phyloP scores from a whole-genome alignment of 768 basidiomycete genomes.

The Leccinum barrowsii region DNA sequence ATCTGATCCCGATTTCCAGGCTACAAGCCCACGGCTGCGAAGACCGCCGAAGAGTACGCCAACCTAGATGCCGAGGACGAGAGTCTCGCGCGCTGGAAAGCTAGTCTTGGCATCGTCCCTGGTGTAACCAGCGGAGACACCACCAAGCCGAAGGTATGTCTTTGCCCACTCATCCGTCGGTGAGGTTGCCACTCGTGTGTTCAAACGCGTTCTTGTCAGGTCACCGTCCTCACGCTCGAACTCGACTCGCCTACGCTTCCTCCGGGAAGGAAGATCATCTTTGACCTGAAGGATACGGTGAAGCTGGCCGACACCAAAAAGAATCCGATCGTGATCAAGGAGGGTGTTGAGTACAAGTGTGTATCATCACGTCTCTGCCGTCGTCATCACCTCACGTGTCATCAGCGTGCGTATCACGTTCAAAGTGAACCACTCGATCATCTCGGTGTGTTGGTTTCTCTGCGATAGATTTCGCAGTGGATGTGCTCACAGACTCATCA shows the following conservation, averaged over 20 bases:
- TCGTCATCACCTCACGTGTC: constrained; percentile 3
- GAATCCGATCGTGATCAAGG: constrained; percentile 75
- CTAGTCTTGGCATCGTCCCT: constrained; percentile 79
- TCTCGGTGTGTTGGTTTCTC: constrained; percentile 50
- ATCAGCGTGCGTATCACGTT: constrained; percentile 74
- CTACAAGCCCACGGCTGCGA: constrained; percentile 68
- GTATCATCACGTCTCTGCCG: not conserved
- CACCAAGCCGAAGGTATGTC: constrained; percentile 62
- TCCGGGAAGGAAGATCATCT: constrained; percentile 53
- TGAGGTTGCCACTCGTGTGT: constrained; percentile 21
- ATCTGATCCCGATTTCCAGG: constrained; percentile 42
- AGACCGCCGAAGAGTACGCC: constrained; percentile 79
- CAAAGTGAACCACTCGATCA: constrained; percentile 87
- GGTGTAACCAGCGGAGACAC: constrained; percentile 38
- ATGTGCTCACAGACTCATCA: constrained; percentile 32
- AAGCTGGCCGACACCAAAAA: constrained; percentile 61
- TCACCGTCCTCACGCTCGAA: constrained; percentile 72
- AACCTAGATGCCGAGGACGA: constrained; percentile 87
- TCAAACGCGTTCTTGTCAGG: constrained; percentile 37
- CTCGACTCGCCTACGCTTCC: constrained; percentile 73
- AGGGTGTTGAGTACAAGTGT: constrained; percentile 87
- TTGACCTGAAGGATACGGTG: constrained; percentile 56
- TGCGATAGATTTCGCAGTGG: not conserved
- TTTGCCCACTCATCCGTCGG: not conserved
- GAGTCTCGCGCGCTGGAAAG: constrained; percentile 94